These are phyloP conservation scores for Epichloe aotearoae DNA, from an alignment of 2,329 filamentous ascomycete species.

Conservation along the genomic window DNA sequence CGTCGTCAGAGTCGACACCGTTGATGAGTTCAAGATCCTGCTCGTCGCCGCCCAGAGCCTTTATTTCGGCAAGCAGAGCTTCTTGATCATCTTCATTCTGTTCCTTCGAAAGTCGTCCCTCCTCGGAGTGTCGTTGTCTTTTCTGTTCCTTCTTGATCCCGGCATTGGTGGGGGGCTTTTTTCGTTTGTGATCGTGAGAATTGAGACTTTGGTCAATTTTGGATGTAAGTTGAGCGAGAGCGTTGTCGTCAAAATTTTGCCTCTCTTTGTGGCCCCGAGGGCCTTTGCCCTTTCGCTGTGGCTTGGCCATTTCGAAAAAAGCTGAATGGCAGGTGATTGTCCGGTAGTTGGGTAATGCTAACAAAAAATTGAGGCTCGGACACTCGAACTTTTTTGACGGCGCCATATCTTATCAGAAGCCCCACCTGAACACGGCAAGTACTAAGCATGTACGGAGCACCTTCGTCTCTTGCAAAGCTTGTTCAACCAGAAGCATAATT, in stretches of 20 bases:
- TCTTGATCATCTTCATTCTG: constrained; percentile 18
- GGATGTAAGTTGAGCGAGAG: constrained; percentile 39
- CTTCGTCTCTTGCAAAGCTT: background rate
- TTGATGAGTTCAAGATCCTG: constrained; percentile 49
- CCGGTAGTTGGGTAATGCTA: background rate
- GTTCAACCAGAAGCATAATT: background rate
- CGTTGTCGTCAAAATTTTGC: constrained; percentile 31
- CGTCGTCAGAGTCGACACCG: constrained; percentile 32
- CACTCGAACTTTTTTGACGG: constrained; percentile 8
- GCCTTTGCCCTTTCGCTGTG: constrained; percentile 24
- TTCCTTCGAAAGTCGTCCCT: constrained; percentile 11
- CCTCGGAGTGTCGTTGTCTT: constrained; percentile 22
- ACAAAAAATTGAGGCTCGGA: background rate
- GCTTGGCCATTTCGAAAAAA: constrained; percentile 19
- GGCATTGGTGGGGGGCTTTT: constrained; percentile 25
- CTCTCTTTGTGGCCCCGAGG: constrained; percentile 12
- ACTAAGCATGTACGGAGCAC: background rate
- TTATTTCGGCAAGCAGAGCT: constrained; percentile 47
- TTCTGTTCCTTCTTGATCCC: constrained; percentile 22
- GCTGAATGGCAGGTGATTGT: background rate
- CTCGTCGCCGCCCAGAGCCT: constrained; percentile 51
- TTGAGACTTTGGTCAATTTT: constrained; percentile 41
- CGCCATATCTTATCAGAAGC: constrained; percentile 10
- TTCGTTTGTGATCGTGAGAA: constrained; percentile 29
- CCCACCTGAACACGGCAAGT: background rate